Percentiles rank a stretch among this genome's conserved stretches.
phyloP scores from a whole-genome alignment of 352 stramenopile species.

The Phytophthora lateralis region DNA sequence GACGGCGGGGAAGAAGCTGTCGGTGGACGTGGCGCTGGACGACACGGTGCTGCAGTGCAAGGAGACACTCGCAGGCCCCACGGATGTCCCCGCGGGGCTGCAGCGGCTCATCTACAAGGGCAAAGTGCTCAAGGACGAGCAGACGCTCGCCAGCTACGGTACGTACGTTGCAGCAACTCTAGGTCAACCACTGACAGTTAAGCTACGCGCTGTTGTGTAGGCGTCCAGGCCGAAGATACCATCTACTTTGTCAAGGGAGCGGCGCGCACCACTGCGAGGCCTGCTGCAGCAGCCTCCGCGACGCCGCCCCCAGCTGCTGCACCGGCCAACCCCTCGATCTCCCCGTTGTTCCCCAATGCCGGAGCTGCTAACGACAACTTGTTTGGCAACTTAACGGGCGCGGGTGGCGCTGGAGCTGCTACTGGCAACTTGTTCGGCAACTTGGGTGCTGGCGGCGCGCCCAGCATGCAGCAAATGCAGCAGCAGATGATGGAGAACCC shows the following conservation, averaged over 20 bases:
- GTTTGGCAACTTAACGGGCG: neutral
- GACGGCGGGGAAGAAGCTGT: constrained; percentile 81
- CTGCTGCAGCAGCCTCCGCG: constrained; percentile 24
- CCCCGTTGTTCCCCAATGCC: constrained; percentile 47
- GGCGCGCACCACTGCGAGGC: constrained; percentile 23
- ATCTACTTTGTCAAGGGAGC: constrained; percentile 88
- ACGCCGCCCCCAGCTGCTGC: constrained; percentile 4
- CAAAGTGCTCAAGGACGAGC: constrained; percentile 91
- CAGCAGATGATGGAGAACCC: constrained; percentile 91
- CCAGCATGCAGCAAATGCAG: constrained; percentile 81
- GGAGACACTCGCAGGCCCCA: constrained; percentile 64
- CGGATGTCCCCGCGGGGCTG: constrained; percentile 71
- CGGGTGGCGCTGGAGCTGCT: constrained; percentile 38
- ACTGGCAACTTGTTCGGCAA: too few species aligned
- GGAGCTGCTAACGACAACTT: constrained; percentile 9
- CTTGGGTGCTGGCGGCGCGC: constrained; percentile 39
- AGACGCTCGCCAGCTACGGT: constrained; percentile 86
- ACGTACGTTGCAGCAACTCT: constrained; percentile 3
- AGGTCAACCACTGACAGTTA: neutral
- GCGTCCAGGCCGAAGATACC: constrained; percentile 79
- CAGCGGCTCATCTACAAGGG: constrained; percentile 92
- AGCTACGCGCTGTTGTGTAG: constrained; percentile 25
- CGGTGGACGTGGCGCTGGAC: constrained; percentile 74
- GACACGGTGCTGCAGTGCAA: constrained; percentile 81
- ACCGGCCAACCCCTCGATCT: constrained; percentile 55